A percentile compares a stretch with the other conserved stretches of the same genome.
These are phyloP conservation scores for Metschnikowia lochheadii DNA, from an alignment of 805 yeast genomes.

Conservation along the genomic window DNA sequence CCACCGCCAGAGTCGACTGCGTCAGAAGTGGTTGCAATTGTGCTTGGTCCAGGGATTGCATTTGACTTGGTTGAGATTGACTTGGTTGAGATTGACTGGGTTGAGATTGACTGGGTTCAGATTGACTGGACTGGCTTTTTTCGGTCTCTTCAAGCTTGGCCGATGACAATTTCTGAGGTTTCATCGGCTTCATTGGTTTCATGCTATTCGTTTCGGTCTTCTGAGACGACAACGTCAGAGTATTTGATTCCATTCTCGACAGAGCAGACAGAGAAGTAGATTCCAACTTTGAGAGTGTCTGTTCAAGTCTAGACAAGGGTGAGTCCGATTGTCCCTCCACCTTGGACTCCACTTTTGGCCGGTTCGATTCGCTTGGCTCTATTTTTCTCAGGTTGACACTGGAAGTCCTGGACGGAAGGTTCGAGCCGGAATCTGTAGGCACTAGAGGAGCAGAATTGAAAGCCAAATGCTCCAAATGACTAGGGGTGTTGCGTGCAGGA, in stretches of 20 bases:
- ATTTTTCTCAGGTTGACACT: background rate
- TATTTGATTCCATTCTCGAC: background rate
- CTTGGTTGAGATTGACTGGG: background rate
- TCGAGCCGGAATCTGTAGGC: constrained; percentile 27
- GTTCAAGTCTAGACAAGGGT: no score
- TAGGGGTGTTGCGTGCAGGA: constrained; percentile 8
- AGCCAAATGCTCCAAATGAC: constrained; percentile 21
- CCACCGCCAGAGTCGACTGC: no score
- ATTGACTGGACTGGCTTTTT: background rate
- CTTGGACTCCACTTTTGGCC: no score
- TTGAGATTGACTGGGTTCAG: background rate
- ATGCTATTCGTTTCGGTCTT: constrained; percentile 13
- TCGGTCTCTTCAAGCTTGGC: constrained; percentile 11
- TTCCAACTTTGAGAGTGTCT: no score
- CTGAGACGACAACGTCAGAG: background rate
- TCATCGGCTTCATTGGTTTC: constrained; percentile 19
- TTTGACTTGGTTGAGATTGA: no score
- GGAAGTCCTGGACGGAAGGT: background rate
- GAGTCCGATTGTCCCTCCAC: no score
- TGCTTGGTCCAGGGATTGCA: no score
- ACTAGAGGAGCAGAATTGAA: constrained; percentile 37
- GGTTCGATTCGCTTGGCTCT: no score
- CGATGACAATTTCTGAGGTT: constrained; percentile 13
- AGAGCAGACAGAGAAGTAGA: background rate
- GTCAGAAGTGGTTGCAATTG: no score